Base-by-base conservation (phyloP, 1,284 basidiomycete genomes). In the Trichosporon faecale region DNA sequence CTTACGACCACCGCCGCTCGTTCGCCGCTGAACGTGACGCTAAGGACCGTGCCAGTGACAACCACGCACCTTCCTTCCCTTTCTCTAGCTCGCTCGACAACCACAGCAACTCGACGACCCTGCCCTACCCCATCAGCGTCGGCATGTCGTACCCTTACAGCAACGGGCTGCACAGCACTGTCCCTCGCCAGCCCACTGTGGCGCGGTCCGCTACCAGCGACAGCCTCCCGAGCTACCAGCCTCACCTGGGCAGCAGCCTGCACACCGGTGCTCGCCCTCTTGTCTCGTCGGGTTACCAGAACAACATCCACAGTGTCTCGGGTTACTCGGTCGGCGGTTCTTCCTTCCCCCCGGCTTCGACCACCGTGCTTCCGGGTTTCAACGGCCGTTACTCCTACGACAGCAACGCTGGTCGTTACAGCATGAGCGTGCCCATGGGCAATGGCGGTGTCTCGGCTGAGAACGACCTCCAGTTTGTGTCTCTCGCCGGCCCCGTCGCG, bases 131-230 rank as follows among this genome's bases (percentile, higher is more conserved):
- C n/a, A n/a, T 64, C 25, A 60, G 33, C 5, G 64, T 65, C 52
- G 55, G 55, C 33, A 64, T 68, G 29, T 23, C 67, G 27, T 61
- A 61, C 23, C 67, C 64, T 35, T 68, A 68, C 52, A 60, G 37
- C 67, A 68, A 68, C 64, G 37, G 67, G 40, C 52, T 68, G 16
- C 33, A 44, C n/a, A 66, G 57, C 37, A 64, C 55, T 23, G 63
- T 66, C 55, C 37, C 63, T 23, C 64, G 68, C 63, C 27, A 60
- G 23, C 57, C 64, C 31, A 55, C 72, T 37, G 37, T 66, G 3
- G 64, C 65, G 29, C 73, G 80, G 18, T 79, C 80, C 0, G 79
- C 80, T 66, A 82, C 80, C 18, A 76, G 74, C 27, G 80, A 82
- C 60, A 80, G 80, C 6, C 66, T 82, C 8, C 80, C 80, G 0